Evolutionary conservation across 2,329 filamentous ascomycete species (phyloP).

Genomic region (Aaosphaeria arxii): DNA sequence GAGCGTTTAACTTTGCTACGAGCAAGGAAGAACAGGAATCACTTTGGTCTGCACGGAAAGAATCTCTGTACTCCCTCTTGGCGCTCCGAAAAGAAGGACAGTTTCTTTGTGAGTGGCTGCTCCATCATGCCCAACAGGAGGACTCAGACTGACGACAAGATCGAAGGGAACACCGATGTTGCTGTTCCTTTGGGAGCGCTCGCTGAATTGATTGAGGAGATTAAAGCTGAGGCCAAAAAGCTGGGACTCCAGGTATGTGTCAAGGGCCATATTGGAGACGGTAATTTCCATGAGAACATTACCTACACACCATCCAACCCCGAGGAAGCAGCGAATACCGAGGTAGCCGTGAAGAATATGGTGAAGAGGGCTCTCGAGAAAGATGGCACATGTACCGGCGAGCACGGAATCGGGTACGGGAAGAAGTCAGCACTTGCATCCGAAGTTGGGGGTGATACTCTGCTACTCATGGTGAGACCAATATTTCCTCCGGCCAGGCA

Average conservation of each 20-base stretch:
- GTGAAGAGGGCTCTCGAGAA: conserved; percentile 61
- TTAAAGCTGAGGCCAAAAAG: not conserved
- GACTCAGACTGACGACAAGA: not conserved
- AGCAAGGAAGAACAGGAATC: not conserved
- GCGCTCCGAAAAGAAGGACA: not conserved
- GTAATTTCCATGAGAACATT: conserved; percentile 34
- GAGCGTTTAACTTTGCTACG: not conserved
- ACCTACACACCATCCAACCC: conserved; percentile 23
- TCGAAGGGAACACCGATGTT: not conserved
- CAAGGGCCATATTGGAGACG: conserved; percentile 65
- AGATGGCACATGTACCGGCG: conserved; percentile 80
- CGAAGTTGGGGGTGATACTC: conserved; percentile 58
- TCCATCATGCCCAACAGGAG: not conserved
- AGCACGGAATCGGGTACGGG: conserved; percentile 78
- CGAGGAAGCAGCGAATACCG: conserved; percentile 17
- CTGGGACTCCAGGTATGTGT: conserved; percentile 48
- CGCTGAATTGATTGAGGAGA: not conserved
- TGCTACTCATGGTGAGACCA: not conserved
- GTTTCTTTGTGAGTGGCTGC: not conserved
- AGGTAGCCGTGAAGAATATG: conserved; percentile 67
- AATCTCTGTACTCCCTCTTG: not conserved
- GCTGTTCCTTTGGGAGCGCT: not conserved
- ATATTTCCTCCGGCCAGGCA: too few relatives aligned
- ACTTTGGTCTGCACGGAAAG: not conserved
- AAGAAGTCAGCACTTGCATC: conserved; percentile 77